These are phyloP conservation scores for Phytophthora hybrid DNA, from an alignment of 352 stramenopile species.

Conservation along the genomic window DNA sequence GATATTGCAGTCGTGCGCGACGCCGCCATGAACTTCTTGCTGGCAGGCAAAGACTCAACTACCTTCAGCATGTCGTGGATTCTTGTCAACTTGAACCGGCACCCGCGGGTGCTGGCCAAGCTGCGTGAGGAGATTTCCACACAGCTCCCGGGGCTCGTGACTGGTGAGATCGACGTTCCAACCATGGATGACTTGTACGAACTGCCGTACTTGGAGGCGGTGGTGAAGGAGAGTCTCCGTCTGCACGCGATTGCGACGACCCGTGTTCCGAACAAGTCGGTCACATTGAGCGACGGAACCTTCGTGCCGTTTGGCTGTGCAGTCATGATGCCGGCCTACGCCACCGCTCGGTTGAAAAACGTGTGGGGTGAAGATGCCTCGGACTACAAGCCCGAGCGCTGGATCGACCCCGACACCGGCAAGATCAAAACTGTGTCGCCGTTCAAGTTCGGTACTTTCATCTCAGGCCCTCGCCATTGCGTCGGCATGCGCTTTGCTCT, in stretches of 20 bases:
- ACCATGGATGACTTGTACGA: constrained; percentile 46
- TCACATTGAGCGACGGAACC: constrained; percentile 56
- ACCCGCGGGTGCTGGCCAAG: constrained; percentile 46
- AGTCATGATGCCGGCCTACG: constrained; percentile 28
- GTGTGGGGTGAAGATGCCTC: constrained; percentile 14
- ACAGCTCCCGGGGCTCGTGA: constrained; percentile 30
- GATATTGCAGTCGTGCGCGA: constrained; percentile 37
- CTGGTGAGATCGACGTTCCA: constrained; percentile 25
- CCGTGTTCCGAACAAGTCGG: constrained; percentile 42
- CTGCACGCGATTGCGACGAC: constrained; percentile 54
- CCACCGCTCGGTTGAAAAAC: constrained; percentile 7
- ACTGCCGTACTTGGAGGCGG: constrained; percentile 61
- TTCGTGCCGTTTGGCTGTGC: constrained; percentile 13
- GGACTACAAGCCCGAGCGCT: constrained; percentile 15
- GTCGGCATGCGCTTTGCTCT: constrained; percentile 61
- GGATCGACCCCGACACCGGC: constrained; percentile 14
- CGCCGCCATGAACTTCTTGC: constrained; percentile 60
- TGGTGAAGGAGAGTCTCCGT: constrained; percentile 62
- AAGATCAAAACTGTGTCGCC: constrained; percentile 22
- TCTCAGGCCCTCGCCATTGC: constrained; percentile 59
- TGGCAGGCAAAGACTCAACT: constrained; percentile 61
- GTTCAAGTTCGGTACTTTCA: constrained; percentile 69
- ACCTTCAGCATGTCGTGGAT: constrained; percentile 51
- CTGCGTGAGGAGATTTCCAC: constrained; percentile 51
- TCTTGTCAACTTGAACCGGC: constrained; percentile 51